These are phyloP conservation scores for Sclerotinia subarctica DNA, from an alignment of 2,329 filamentous ascomycete genomes.

Conservation along the genomic window DNA sequence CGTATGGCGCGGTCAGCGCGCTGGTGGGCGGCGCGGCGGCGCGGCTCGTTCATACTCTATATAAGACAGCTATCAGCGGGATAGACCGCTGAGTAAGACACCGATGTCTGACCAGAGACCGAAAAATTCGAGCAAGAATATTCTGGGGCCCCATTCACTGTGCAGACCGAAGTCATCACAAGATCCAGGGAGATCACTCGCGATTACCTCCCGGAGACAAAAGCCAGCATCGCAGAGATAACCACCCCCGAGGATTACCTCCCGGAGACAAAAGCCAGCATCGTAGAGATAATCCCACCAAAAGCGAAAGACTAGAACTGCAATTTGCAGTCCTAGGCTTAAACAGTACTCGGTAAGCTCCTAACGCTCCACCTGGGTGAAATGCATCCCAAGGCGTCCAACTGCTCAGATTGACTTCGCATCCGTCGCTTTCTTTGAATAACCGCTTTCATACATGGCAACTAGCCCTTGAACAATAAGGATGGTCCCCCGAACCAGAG, in stretches of 20 bases:
- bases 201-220: no score
- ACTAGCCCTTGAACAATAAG: neutral
- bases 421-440: neutral
- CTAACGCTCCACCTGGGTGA: constrained; percentile 1
- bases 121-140: neutral
- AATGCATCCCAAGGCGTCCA: neutral
- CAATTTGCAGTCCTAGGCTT: no score
- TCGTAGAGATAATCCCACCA: no score
- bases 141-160: neutral
- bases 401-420: neutral
- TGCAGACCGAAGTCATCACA: no score
- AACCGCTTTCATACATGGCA: neutral
- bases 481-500: neutral
- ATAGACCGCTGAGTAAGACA: constrained; percentile 5
- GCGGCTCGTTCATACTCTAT: neutral
- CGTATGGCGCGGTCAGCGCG: no score
- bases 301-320: no score
- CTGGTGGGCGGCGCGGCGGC: no score
- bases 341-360: constrained; percentile 11
- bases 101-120: neutral
- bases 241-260: no score
- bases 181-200: no score
- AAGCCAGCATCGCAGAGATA: no score
- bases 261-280: no score
- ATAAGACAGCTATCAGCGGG: constrained; percentile 3